phyloP scores from a whole-genome alignment of 805 yeast genomes.

The Yamadazyma nakazawae region DNA sequence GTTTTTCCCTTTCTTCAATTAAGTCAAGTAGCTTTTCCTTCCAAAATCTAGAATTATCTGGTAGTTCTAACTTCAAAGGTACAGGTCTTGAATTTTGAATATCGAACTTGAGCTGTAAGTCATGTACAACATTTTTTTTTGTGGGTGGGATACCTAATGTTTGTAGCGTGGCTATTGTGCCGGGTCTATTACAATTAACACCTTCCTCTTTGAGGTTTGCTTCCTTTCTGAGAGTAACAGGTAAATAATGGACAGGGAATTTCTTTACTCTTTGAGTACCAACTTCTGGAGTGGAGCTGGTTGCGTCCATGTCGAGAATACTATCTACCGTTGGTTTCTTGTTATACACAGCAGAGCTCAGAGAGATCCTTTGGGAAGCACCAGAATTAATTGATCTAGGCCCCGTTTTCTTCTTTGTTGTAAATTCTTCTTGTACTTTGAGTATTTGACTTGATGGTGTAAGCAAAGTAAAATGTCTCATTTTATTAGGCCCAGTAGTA shows the following conservation, averaged over 20 bases:
- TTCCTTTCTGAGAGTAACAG: slow-evolving; percentile 17
- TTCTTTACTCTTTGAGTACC: slow-evolving; percentile 13
- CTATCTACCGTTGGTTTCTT: slow-evolving; percentile 10
- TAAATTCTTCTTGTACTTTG: slow-evolving; percentile 8
- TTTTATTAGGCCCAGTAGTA: slow-evolving; percentile 13
- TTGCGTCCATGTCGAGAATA: slow-evolving; percentile 4
- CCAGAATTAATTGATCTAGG: slow-evolving; percentile 1
- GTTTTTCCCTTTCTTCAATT: slow-evolving; percentile 3
- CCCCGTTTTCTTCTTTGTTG: slow-evolving; percentile 1
- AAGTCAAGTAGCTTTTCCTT: slow-evolving; percentile 16
- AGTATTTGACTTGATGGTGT: not conserved
- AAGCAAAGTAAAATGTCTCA: slow-evolving; percentile 14
- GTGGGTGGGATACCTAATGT: slow-evolving; percentile 17
- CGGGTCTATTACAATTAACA: slow-evolving; percentile 13
- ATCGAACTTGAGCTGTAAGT: slow-evolving; percentile 28
- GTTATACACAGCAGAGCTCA: not conserved
- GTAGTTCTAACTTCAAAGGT: slow-evolving; percentile 19
- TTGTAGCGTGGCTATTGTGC: slow-evolving; percentile 11
- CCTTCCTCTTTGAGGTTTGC: slow-evolving; percentile 12
- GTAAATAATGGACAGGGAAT: slow-evolving; percentile 33
- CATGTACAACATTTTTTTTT: slow-evolving; percentile 28
- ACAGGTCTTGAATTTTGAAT: slow-evolving; percentile 28
- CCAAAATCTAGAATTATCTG: slow-evolving; percentile 24
- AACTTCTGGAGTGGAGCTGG: not conserved
- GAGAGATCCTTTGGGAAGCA: not conserved